Evolutionary conservation across 163 green algal genomes (phyloP).

Genomic region (Scenedesmus sp.): DNA sequence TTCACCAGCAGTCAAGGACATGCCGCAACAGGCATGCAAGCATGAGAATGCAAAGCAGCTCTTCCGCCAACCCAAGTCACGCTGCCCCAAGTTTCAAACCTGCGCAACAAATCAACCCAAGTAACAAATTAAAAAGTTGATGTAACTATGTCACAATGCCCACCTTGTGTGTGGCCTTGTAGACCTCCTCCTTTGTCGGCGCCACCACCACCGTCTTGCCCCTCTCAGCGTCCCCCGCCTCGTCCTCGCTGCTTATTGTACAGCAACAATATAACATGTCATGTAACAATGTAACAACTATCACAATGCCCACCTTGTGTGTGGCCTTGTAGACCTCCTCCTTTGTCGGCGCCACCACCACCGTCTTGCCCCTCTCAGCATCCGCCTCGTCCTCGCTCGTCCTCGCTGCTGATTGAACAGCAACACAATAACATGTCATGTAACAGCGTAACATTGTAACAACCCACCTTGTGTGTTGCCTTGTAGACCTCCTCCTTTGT

Average conservation of each 20-base stretch:
- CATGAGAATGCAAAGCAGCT: too few species aligned
- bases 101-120: too few species aligned
- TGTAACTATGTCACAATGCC: too few species aligned
- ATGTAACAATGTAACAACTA: not conserved
- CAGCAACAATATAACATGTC: not conserved
- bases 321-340: conserved; percentile 91
- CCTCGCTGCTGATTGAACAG: not conserved
- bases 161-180: too few species aligned
- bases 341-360: conserved; percentile 64
- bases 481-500: conserved; percentile 92
- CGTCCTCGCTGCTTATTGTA: too few species aligned
- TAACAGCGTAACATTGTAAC: conserved; percentile 2
- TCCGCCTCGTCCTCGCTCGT: conserved; percentile 61
- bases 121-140: too few species aligned
- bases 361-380: conserved; percentile 27
- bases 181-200: too few species aligned
- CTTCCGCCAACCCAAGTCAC: too few species aligned
- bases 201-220: too few species aligned
- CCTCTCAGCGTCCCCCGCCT: too few species aligned
- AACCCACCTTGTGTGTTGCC: conserved; percentile 83
- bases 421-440: not conserved
- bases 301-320: conserved; percentile 71
- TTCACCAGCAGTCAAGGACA: not conserved
- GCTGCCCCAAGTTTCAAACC: too few species aligned
- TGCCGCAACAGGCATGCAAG: not conserved